Evolutionary conservation across 108 stramenopile genomes (phyloP).

Genomic region (Pseudonitzschia multiseries): DNA sequence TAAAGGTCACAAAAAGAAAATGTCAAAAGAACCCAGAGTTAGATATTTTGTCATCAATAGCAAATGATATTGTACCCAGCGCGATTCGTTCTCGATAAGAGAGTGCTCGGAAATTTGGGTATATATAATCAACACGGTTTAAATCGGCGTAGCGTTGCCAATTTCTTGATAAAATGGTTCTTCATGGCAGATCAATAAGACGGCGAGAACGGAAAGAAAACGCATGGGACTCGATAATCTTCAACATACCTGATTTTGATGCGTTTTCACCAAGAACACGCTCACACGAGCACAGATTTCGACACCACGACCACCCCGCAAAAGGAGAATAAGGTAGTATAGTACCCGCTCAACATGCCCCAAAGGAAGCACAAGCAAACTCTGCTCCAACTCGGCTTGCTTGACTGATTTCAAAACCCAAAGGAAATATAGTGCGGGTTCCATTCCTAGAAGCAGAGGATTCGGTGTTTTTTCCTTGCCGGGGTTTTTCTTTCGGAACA

Average conservation of each 20-base stretch:
- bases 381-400: constrained; percentile 91
- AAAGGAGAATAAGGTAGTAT: constrained; percentile 67
- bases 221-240: neutral
- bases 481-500: constrained; percentile 47
- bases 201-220: neutral
- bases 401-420: constrained; percentile 83
- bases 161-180: constrained; percentile 3
- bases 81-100: neutral
- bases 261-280: constrained; percentile 74
- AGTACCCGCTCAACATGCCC: constrained; percentile 73
- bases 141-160: constrained; percentile 27
- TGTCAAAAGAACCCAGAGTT: neutral
- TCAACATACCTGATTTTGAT: constrained; percentile 69
- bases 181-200: neutral
- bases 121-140: constrained; percentile 29
- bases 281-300: constrained; percentile 75
- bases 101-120: constrained; percentile 58
- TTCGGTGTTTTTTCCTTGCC: constrained; percentile 49
- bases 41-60: neutral
- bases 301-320: constrained; percentile 69
- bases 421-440: constrained; percentile 82
- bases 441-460: constrained; percentile 82
- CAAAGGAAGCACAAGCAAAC: constrained; percentile 86
- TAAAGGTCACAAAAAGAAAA: neutral
- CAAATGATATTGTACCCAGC: neutral